Evolutionary conservation across 495 filamentous ascomycete species (phyloP).

Genomic region (Aspergillus olivimuriae): DNA sequence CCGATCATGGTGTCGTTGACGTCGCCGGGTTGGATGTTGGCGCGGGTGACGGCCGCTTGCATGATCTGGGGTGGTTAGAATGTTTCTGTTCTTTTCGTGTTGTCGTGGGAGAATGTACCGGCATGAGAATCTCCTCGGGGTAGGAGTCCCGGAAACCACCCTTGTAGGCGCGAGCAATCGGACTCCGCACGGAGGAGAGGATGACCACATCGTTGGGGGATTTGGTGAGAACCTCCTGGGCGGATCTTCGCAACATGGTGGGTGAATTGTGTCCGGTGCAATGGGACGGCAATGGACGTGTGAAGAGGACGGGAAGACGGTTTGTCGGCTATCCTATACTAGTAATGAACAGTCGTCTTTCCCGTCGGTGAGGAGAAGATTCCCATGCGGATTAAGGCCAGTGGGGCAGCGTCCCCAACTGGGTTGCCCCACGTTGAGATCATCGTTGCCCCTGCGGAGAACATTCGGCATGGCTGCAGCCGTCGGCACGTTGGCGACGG

Average conservation of each 20-base stretch:
- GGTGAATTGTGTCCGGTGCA: not conserved
- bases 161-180: constrained; percentile 63
- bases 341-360: no score
- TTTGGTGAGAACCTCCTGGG: constrained; percentile 15
- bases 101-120: constrained; percentile 28
- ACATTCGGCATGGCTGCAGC: no score
- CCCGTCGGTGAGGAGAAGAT: no score
- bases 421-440: no score
- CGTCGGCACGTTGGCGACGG: no score
- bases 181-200: constrained; percentile 67
- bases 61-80: constrained; percentile 12
- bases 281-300: not conserved
- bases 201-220: constrained; percentile 80
- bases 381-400: no score
- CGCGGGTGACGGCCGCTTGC: constrained; percentile 49
- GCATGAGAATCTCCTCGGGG: constrained; percentile 70
- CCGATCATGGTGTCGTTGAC: constrained; percentile 73
- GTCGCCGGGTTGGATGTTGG: constrained; percentile 29
- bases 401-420: no score
- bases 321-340: no score
- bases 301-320: not conserved
- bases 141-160: constrained; percentile 84
- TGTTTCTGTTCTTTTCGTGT: not conserved
- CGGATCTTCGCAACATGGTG: constrained; percentile 12
- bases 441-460: no score